Evolutionary conservation across 352 stramenopile genomes (phyloP), one percentile per base, ranked within the genome.

Genomic region (Pythium biforme): DNA sequence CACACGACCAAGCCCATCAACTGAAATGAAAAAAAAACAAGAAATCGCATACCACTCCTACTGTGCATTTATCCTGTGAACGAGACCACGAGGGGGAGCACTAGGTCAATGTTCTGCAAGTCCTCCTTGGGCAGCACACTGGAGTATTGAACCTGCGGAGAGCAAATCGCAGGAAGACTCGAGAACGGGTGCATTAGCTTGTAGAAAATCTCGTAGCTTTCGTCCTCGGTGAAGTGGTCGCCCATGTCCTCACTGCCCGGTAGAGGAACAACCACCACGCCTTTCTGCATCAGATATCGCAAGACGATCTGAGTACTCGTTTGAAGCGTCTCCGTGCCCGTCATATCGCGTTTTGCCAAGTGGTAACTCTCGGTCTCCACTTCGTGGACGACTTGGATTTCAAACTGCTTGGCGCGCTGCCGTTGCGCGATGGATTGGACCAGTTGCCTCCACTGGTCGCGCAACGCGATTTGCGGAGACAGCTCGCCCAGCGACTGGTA

Each of bases 221-320:
- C 65, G 3, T 70, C 45, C 27, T 55, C 43, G 1, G 19, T 51
- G 25, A 69, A 66, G 3, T 69, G 25, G 20, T 49, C 55, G 8
- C 17, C 50, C 8, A 60, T 39, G 43, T 64, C 58, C 27, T 69
- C 66, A 55, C 43, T 61, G 25, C 58, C 59, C 7, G 55, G 31
- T 9, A 75, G 56, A 1, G 78, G 76, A 45, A 85, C 57, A n/a
- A 90, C 61, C 3, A 82, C 60, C 23, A 85, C 53, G 8, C 78
- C 78, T 57, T 73, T 75, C 41, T 88, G 76, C 46, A 89, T 56
- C 31, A 88, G 63, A 34, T 79, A 89, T 19, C 76, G 70, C 14
- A 80, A 31, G 22, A 63, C 46, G 55, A 89, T 70, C 49, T 84
- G 77, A 34, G 72, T 39, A 2, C 63, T 50, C 5, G 61, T 73